Base-by-base conservation (phyloP, 257 asterid species). In the Petunia axillaris region DNA sequence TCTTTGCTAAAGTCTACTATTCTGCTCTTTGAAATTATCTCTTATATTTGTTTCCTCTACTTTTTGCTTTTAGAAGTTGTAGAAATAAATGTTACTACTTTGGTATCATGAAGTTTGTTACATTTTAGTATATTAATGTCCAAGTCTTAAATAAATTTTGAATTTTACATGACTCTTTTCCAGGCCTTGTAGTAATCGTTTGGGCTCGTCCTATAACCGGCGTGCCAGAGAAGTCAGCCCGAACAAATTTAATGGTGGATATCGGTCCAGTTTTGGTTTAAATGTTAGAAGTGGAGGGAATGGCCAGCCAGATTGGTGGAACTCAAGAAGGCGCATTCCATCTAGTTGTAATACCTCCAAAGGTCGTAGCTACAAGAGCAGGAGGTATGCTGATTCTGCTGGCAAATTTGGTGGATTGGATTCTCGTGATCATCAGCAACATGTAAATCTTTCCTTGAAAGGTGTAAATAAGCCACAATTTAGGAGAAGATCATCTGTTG, bases 401-500 rank as follows among this genome's bases (percentile, higher is more conserved):
- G 91, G 82, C 67, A 88, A 87, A 86, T 83, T 87, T 82, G 87
- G 83, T 74, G 84, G 90, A 37, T 77, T 76, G 57, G 88, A 82
- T 80, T 86, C 81, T 57, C 85, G 82, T 39, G 92, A 86, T 35
- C 84, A 77, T 36, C 85, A 89, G 86, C 94, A 82, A 78, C 66
- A 84, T 60, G 65, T 73, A 43, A 84, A 67, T 81, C 84, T 83
- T 87, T 54, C 88, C 81, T 75, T 92, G 16, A 88, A 87, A 77
- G 89, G 86, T 75, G 65, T 64, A 80, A 83, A 88, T 46, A 87
- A 90, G 82, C 91, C 90, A 37, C 16, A 78, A 39, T 75, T 78
- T 65, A 80, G 88, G 80, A 91, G 92, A 84, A 89, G 95, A 82
- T 88, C 92, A 46, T 89, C 90, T 1, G 70, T 60, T 37, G 93